Percentiles rank a stretch among this genome's conserved stretches.
phyloP scores from a whole-genome alignment of 1,139 yeast genomes.

The Zygoascus meyerae region DNA sequence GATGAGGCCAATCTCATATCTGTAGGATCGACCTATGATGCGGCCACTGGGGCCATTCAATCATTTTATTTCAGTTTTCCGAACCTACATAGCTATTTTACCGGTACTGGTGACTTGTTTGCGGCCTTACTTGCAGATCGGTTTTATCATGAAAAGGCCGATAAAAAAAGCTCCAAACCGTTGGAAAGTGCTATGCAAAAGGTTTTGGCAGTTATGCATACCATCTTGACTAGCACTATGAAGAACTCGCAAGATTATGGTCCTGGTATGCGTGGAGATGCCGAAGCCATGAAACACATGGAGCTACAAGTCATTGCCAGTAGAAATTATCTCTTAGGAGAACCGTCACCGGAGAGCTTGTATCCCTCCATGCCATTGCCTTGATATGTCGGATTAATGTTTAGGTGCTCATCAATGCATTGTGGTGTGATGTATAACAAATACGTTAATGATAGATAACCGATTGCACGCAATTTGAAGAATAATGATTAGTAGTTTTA shows the following conservation, averaged over 20 bases:
- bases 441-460: no score
- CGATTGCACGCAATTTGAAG: no score
- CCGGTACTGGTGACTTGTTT: slow-evolving; percentile 92
- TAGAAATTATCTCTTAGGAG: slow-evolving; percentile 14
- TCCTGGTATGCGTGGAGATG: slow-evolving; percentile 24
- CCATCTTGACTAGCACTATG: slow-evolving; percentile 24
- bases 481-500: no score
- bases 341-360: neutral
- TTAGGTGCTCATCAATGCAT: no score
- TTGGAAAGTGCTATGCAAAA: slow-evolving; percentile 23
- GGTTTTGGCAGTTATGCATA: slow-evolving; percentile 25
- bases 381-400: no score
- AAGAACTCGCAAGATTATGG: slow-evolving; percentile 16
- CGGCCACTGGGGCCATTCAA: neutral
- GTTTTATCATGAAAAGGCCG: slow-evolving; percentile 32
- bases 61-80: slow-evolving; percentile 46
- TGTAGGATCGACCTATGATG: slow-evolving; percentile 41
- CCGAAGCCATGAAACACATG: slow-evolving; percentile 26
- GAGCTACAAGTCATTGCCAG: slow-evolving; percentile 27
- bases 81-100: slow-evolving; percentile 64
- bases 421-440: no score
- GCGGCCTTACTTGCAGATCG: slow-evolving; percentile 70
- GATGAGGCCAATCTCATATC: slow-evolving; percentile 37
- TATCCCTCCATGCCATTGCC: neutral
- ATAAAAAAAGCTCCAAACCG: slow-evolving; percentile 11